Conservation (phyloP, 75 land plant species). For the Selaginella moellendorffii region DNA sequence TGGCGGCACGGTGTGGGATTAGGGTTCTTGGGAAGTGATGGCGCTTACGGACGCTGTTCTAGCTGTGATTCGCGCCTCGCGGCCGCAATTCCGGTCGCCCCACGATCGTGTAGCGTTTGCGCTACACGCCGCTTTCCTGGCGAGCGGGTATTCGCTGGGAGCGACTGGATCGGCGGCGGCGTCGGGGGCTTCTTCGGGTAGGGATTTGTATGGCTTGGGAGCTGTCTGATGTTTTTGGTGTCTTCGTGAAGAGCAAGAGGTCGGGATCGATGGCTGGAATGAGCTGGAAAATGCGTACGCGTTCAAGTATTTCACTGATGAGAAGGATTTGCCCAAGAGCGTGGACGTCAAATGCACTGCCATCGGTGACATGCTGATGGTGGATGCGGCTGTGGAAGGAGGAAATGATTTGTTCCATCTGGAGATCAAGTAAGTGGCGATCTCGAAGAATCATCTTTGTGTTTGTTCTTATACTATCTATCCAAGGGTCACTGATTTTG, state of each 20-base stretch:
- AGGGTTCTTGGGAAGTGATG: background rate
- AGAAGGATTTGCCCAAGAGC: constrained; percentile 23
- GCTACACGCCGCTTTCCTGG: constrained; percentile 58
- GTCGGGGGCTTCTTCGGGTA: constrained; percentile 15
- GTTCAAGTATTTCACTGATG: constrained; percentile 42
- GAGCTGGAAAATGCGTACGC: constrained; percentile 57
- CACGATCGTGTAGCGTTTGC: constrained; percentile 67
- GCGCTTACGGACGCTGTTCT: constrained; percentile 49
- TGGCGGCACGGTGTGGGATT: too few species aligned
- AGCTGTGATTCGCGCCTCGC: constrained; percentile 69
- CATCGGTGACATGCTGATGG: constrained; percentile 40
- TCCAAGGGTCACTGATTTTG: constrained; percentile 36
- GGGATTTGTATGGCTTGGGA: constrained; percentile 6
- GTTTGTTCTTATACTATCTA: background rate
- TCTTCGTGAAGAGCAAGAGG: constrained; percentile 39
- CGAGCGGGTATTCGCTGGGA: constrained; percentile 50
- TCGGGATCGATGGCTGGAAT: constrained; percentile 85
- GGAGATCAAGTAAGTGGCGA: constrained; percentile 43
- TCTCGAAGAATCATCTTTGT: background rate
- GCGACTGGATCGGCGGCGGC: constrained; percentile 50
- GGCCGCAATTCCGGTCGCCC: constrained; percentile 45
- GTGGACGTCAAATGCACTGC: constrained; percentile 56
- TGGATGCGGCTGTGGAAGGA: constrained; percentile 36
- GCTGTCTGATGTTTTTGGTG: background rate
- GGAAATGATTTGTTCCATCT: constrained; percentile 36